These are phyloP conservation scores for Elongisporangium anandrum DNA, from an alignment of 352 stramenopile genomes.

Conservation along the genomic window DNA sequence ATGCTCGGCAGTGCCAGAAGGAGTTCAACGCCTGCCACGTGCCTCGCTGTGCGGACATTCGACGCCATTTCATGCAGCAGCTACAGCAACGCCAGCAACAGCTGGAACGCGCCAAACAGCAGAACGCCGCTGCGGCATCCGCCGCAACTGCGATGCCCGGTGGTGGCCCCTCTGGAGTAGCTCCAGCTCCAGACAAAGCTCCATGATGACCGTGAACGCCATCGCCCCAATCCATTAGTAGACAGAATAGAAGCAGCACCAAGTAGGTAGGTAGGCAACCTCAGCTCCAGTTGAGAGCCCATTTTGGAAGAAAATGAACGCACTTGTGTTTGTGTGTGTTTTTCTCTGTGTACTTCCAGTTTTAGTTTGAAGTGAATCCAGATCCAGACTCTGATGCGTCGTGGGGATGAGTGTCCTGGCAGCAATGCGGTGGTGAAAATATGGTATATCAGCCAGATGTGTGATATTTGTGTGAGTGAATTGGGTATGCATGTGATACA, in stretches of 20 bases:
- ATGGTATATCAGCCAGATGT: no score
- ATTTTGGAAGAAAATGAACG: neutral
- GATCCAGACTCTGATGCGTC: no score
- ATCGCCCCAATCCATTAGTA: neutral
- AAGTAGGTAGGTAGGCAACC: neutral
- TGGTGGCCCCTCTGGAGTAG: neutral
- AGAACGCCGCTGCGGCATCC: slow-evolving; percentile 27
- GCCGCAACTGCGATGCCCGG: slow-evolving; percentile 1
- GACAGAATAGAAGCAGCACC: neutral
- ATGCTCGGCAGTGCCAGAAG: slow-evolving; percentile 80
- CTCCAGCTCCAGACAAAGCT: neutral
- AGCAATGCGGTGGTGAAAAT: no score
- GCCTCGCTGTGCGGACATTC: slow-evolving; percentile 81
- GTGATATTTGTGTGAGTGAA: no score
- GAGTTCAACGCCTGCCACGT: slow-evolving; percentile 76
- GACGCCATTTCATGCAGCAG: slow-evolving; percentile 76
- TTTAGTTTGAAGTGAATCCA: no score
- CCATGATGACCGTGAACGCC: neutral
- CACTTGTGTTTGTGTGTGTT: neutral
- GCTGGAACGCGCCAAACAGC: slow-evolving; percentile 37
- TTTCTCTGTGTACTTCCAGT: no score
- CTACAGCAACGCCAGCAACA: slow-evolving; percentile 73
- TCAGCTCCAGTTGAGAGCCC: neutral
- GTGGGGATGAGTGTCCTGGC: no score
- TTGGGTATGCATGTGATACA: no score